Evolutionary conservation across 345 rosid genomes (phyloP), one percentile per base, ranked within the genome.

Genomic region (Euphorbia peplus): DNA sequence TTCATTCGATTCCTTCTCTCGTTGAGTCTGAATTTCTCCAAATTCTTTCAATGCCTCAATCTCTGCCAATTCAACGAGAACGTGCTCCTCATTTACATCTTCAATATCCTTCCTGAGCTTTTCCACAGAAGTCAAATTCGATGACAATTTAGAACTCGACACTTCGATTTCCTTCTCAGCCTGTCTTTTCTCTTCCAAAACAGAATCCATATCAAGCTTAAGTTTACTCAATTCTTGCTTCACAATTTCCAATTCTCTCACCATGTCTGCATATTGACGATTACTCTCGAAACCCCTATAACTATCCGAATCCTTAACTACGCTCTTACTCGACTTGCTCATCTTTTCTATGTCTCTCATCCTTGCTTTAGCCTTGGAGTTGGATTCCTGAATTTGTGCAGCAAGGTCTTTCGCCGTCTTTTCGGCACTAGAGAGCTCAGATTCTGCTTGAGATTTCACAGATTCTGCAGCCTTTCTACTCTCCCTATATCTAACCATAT

Each of bases 21-120:
- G 76, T 64, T 80, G 72, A 64, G 77, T 86, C 66, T 84, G 80
- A 0, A 91, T 83, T 62, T 81, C 90, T 64, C 66, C 78, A 41
- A 32, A 67, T 56, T 95, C 97, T 62, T 85, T 88, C 81, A 82
- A 68, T 48, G 99, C 97, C 79, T 95, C 96, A 0, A 95, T 88
- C 67, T 77, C 71, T 0, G 97, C 97, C 63, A 95, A 60, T 79
- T 95, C 97, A 69, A 81, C 89, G 13, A 88, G 70, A 75, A 95
- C 86, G 70, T 81, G 89, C 64, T 95, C 97, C 72, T 91, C 99
- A 13, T 87, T 86, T 8, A 77, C 87, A 67, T 72, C 87, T 60
- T 87, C 96, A 1, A 87, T 88, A 74, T 91, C 84, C 77, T 78
- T 78, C 86, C 78, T 84, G 16, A 91, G 83, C 5, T 63, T 81